A percentile compares a stretch with the other conserved stretches of the same genome.
phyloP scores from a whole-genome alignment of 345 rosid species.

The Gossypium raimondii region DNA sequence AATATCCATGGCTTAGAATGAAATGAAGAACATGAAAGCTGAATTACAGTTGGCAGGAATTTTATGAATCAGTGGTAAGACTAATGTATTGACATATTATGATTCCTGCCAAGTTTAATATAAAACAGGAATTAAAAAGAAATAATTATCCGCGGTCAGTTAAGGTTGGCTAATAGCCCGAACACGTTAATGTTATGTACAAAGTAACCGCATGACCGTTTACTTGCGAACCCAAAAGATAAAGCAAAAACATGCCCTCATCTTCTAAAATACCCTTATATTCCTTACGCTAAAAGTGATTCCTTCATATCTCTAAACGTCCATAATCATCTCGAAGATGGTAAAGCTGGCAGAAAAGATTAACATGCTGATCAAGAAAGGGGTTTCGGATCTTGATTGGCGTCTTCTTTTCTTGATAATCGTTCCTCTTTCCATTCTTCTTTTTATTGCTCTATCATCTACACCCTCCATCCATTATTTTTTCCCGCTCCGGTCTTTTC shows the following conservation, averaged over 20 bases:
- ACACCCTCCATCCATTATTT: constrained; percentile 7
- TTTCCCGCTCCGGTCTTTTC: constrained; percentile 28
- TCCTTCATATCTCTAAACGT: neutral
- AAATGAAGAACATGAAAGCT: too few relatives aligned
- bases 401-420: constrained; percentile 33
- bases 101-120: too few relatives aligned
- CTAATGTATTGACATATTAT: too few relatives aligned
- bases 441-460: constrained; percentile 24
- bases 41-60: too few relatives aligned
- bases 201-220: neutral
- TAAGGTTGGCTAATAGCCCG: neutral
- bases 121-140: neutral
- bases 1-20: too few relatives aligned
- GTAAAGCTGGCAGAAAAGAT: constrained; percentile 3
- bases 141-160: neutral
- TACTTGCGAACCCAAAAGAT: too few relatives aligned
- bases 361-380: constrained; percentile 19
- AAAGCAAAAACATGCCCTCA: neutral
- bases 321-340: neutral
- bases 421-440: constrained; percentile 32
- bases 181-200: neutral
- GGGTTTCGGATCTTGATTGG: constrained; percentile 46
- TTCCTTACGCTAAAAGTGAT: neutral
- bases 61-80: too few relatives aligned
- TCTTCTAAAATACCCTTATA: neutral